Evolutionary conservation across 441 rosid species (phyloP), one percentile per base, ranked within the genome.

Genomic region (Melastoma candidum): DNA sequence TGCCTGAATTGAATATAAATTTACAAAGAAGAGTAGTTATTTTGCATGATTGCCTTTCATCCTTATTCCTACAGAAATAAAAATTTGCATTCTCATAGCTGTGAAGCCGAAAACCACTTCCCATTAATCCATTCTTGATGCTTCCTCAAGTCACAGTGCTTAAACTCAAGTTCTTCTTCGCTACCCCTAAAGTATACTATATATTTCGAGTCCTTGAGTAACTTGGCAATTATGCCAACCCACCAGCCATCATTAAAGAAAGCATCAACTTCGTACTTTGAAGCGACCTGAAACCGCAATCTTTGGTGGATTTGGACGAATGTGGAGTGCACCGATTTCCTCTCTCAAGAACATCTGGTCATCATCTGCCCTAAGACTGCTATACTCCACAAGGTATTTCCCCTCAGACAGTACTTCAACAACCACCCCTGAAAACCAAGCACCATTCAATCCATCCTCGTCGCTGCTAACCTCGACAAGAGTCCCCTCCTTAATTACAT

Each of bases 361-460:
- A 58, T 85, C 95, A 26, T 85, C 95, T 12, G 77, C 80, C 76
- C 85, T 79, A 63, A 92, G 53, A 58, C 53, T 62, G 47, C 79
- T 70, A 46, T 92, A 88, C 71, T 85, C 75, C 12, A 88, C 14
- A 24, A 85, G 63, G 63, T 79, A 85, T 74, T 65, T 79, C 45
- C 60, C 74, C 7, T 56, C 64, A 27, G 78, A 79, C 27, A 60
- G 44, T 47, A 59, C 55, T 65, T 81, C 74, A 26, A 79, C 67
- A 57, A 84, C 58, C 49, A 72, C 82, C 50, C 82, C 95, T 3
- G 65, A 62, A 69, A 88, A 92, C 95, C 94, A 85, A 58, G 97
- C 94, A 71, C 89, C 97, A 65, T 82, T 66, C 59, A 83, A 76
- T 26, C 97, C 98, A 27, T 92, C 90, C 68, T 92, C 98, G 27